These are phyloP conservation scores for Striga asiatica DNA, from an alignment of 257 asterid species.

Conservation along the genomic window DNA sequence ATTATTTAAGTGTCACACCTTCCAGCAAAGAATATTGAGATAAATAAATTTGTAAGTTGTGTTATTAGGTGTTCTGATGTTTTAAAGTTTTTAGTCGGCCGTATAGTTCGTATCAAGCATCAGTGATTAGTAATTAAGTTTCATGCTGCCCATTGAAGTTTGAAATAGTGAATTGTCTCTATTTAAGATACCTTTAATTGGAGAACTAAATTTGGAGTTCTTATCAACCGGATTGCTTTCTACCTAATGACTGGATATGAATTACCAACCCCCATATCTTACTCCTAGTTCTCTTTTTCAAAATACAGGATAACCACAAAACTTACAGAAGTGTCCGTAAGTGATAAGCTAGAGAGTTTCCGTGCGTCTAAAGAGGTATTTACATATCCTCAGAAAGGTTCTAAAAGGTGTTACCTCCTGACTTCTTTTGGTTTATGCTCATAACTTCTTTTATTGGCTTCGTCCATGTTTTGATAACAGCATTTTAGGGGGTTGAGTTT, in stretches of 20 bases:
- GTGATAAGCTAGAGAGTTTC: conserved; percentile 90
- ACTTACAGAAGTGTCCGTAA: conserved; percentile 81
- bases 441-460: conserved; percentile 10
- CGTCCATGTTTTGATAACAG: conserved; percentile 30
- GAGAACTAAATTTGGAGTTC: not conserved
- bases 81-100: too few relatives aligned
- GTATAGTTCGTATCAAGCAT: too few relatives aligned
- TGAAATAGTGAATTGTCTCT: too few relatives aligned
- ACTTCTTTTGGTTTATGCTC: conserved; percentile 1
- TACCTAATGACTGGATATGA: not conserved
- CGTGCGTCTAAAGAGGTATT: conserved; percentile 96
- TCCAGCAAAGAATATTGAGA: too few relatives aligned
- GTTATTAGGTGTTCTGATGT: too few relatives aligned
- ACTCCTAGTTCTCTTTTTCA: conserved; percentile 9
- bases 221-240: not conserved
- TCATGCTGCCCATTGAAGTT: too few relatives aligned
- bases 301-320: conserved; percentile 35
- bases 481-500: conserved; percentile 90
- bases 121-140: too few relatives aligned
- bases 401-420: not conserved
- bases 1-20: too few relatives aligned
- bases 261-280: not conserved
- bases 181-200: not conserved
- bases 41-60: not conserved
- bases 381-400: not conserved